Evolutionary conservation across 768 basidiomycete genomes (phyloP), one percentile per base, ranked within the genome.

Genomic region (Dacryopinax spathularia): DNA sequence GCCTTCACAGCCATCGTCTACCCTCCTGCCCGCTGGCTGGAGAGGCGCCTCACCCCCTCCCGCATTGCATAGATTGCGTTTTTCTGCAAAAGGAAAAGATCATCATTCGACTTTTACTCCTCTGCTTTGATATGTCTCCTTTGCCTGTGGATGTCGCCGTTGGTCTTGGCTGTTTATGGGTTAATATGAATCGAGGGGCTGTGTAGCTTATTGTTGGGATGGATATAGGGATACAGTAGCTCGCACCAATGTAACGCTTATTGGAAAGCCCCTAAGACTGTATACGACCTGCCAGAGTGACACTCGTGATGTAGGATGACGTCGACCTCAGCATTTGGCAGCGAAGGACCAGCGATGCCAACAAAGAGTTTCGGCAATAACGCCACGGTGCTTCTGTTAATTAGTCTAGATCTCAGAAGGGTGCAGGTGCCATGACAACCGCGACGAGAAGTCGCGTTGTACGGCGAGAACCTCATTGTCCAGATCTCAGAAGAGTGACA

Each of bases 1-100:
- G 70, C 69, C 15, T 75, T 75, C 68, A 73, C 73, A 27, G 74
- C 68, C 6, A 60, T 71, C 29, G 63, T 63, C 25, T 68, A 56
- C 25, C 48, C 48, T 3, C 48, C 48, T 9, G 48, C 48, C 15
- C 48, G 48, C 29, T 56, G 48, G 48, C 48, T 56, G 5, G 48
- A 56, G 48, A 56, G 31, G 48, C 48, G 48, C 48, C 48, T 56
- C 13, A 56, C 48, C 15, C 48, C 48, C 29, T 15, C 12, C 18
- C 48, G 48, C 25, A 56, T 56, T 20, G 48, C 48, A 9, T 56
- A 56, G 48, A 56, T 20, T 56, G 25, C 9, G 22, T 27, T 56
- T 3, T 20, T 3, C 12, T 7, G 43, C 13, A 20, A 22, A 20
- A n/a, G n/a, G n/a, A n/a, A n/a, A n/a, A n/a, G n/a, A n/a, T n/a